Evolutionary conservation across 1,139 yeast species (phyloP).

Genomic region (Zygoascus meyerae): DNA sequence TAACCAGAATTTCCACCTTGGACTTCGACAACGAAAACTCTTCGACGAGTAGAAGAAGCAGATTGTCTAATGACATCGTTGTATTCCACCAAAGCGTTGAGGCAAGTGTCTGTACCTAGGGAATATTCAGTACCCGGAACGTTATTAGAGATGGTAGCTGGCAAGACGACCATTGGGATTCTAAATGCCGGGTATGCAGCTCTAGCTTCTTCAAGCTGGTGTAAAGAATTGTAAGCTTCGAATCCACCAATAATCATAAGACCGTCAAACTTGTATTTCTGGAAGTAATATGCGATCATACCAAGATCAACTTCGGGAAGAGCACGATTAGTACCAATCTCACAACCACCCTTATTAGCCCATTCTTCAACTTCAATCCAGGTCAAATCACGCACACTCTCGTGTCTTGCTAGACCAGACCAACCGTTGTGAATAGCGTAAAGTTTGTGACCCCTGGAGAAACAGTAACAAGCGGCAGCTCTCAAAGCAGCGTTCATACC

Average conservation of each 20-base stretch:
- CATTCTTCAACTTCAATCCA: constrained; percentile 91
- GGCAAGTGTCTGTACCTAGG: constrained; percentile 88
- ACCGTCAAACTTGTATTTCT: constrained; percentile 79
- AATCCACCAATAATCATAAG: constrained; percentile 90
- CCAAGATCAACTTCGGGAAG: constrained; percentile 81
- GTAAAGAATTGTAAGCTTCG: constrained; percentile 81
- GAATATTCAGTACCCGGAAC: constrained; percentile 98
- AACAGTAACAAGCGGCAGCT: constrained; percentile 85
- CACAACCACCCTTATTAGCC: constrained; percentile 91
- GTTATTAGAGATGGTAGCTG: constrained; percentile 95
- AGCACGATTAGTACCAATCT: constrained; percentile 87
- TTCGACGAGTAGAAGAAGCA: constrained; percentile 89
- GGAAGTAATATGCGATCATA: constrained; percentile 83
- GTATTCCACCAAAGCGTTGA: constrained; percentile 82
- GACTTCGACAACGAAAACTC: constrained; percentile 93
- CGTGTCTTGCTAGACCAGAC: constrained; percentile 81
- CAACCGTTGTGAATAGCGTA: constrained; percentile 89
- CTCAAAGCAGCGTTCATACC: constrained; percentile 92
- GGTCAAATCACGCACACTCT: constrained; percentile 60
- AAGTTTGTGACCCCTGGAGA: constrained; percentile 84
- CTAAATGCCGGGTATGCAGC: constrained; percentile 78
- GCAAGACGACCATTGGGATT: constrained; percentile 88
- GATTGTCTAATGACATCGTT: constrained; percentile 95
- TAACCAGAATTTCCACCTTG: constrained; percentile 97
- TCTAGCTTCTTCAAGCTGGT: constrained; percentile 72